Conservation (phyloP, 495 filamentous ascomycete genomes). For the Aspergillus campestris region DNA sequence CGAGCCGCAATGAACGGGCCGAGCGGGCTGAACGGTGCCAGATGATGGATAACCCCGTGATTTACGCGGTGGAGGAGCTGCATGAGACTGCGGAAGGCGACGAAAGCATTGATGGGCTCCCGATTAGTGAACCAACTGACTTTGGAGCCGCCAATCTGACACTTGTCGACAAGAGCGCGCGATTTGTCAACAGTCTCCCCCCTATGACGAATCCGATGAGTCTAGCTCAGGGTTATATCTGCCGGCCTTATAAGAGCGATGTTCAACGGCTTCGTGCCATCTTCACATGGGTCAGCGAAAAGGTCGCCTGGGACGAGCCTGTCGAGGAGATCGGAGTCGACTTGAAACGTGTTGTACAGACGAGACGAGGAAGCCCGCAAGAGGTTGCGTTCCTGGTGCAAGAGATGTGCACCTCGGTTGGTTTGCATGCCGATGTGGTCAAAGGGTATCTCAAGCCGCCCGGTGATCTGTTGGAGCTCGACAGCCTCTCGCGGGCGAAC, state of each 20-base stretch:
- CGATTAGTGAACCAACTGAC: constrained; percentile 74
- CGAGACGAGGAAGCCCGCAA: constrained; percentile 75
- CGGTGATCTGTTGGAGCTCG: constrained; percentile 72
- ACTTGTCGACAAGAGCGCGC: constrained; percentile 90
- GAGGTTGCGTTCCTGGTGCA: constrained; percentile 82
- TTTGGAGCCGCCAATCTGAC: constrained; percentile 69
- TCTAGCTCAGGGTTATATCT: constrained; percentile 86
- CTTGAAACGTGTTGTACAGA: constrained; percentile 71
- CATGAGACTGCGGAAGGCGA: constrained; percentile 82
- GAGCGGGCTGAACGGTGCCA: constrained; percentile 89
- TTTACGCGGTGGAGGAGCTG: constrained; percentile 82
- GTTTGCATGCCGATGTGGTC: constrained; percentile 76
- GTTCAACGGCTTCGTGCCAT: constrained; percentile 88
- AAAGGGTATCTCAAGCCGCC: constrained; percentile 85
- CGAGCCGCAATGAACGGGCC: constrained; percentile 76
- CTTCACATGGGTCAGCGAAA: constrained; percentile 94
- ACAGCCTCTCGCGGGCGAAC: constrained; percentile 66
- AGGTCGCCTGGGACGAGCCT: constrained; percentile 93
- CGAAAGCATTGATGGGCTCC: constrained; percentile 76
- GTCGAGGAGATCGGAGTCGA: constrained; percentile 71
- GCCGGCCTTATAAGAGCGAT: constrained; percentile 89
- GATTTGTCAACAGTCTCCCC: constrained; percentile 87
- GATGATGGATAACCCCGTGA: constrained; percentile 84
- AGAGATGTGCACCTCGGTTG: constrained; percentile 91
- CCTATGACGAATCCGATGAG: constrained; percentile 75